Base-by-base conservation (phyloP, 83 land plant genomes). In the Picea mariana region DNA sequence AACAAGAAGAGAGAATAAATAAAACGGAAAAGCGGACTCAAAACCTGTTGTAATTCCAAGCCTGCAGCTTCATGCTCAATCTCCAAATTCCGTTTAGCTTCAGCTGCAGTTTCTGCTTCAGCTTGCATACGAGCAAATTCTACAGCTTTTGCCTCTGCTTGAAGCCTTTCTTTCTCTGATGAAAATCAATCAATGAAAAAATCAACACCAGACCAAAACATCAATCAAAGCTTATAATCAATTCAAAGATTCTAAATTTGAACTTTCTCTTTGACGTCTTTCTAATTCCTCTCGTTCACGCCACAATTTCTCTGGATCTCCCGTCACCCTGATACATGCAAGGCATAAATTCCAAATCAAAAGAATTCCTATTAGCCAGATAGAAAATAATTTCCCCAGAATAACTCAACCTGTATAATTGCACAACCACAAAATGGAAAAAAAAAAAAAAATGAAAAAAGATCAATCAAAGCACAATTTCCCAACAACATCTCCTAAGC, bases 91-190 rank as follows among this genome's bases (percentile, higher is more conserved):
- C 80, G 87, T 76, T 85, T 97, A 52, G 92, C 94, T 85, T 93
- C 93, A 40, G 83, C 89, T 2, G 90, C 96, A 82, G 96, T 98
- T 67, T 87, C 91, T 44, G 88, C 93, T 84, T 97, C 95, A 58
- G 94, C 94, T 76, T 86, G 86, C 82, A 79, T 88, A 62, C 91
- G 87, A 73, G 94, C 93, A 63, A 86, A 87, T 89, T 97, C 98
- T 13, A 93, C 98, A 62, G 98, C 98, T 81, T 89, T 97, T 26
- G 99, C 99, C 81, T 97, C 99, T 23, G 95, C 99, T 86, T 92
- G 97, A 64, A 91, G 62, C 44, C 93, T 79, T 23, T 91, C 95
- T 81, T 81, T 91, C 67, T 92, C 95, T 92, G 88, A 4, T 63
- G 11, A 4, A 69, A 8, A 62, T 17, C 18, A 59, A 82, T 26